These are phyloP conservation scores for Aureobasidium namibiae DNA, from an alignment of 2,329 filamentous ascomycete genomes.

Conservation along the genomic window DNA sequence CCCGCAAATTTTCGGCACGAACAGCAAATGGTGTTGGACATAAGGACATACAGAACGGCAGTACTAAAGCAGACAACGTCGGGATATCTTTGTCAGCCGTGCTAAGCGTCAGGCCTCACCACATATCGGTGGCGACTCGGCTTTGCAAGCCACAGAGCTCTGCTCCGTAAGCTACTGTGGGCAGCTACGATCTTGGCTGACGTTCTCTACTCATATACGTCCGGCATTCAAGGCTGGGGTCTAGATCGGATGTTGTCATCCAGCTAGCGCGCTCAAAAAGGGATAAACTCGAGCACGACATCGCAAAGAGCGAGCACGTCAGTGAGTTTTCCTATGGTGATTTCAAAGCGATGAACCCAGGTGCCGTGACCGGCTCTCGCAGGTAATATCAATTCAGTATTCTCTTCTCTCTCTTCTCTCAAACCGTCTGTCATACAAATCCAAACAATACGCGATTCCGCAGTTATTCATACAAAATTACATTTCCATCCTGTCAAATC, in stretches of 20 bases:
- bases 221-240: background rate
- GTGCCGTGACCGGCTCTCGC: constrained; percentile 13
- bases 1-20: background rate
- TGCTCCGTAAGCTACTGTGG: background rate
- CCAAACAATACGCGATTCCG: background rate
- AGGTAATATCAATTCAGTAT: constrained; percentile 12
- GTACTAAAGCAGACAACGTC: background rate
- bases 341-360: constrained; percentile 13
- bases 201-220: background rate
- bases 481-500: background rate
- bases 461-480: background rate
- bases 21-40: no score
- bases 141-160: background rate
- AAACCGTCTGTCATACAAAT: constrained; percentile 11
- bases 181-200: background rate
- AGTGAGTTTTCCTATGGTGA: constrained; percentile 13
- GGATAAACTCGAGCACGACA: background rate
- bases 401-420: constrained; percentile 7
- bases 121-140: background rate
- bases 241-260: background rate
- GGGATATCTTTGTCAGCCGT: background rate
- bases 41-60: background rate
- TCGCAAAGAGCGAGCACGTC: background rate
- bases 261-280: background rate
- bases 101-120: background rate